Evolutionary conservation across 2,329 filamentous ascomycete genomes (phyloP).

Genomic region (Fusarium buharicum): DNA sequence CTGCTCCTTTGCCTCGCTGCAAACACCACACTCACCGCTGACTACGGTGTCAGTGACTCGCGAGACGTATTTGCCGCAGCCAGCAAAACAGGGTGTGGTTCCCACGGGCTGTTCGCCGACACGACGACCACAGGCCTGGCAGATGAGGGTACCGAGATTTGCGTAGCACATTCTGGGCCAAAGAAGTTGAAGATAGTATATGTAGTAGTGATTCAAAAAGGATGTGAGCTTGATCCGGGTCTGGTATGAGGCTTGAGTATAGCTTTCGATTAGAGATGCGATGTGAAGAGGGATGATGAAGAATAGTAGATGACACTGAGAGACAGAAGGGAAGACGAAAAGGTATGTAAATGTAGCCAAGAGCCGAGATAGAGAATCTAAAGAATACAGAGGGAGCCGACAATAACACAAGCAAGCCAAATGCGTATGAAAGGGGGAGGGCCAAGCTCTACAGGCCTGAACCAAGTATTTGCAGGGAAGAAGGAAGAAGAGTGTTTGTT

Average conservation of each 20-base stretch:
- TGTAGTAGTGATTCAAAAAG: background rate
- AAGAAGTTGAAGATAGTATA: background rate
- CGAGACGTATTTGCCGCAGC: conserved; percentile 45
- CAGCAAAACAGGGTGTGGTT: conserved; percentile 38
- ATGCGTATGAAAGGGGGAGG: conserved; percentile 8
- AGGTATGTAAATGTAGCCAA: conserved; percentile 24
- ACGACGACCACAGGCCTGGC: conserved; percentile 37
- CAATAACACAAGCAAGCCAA: conserved; percentile 4
- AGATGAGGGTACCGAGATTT: conserved; percentile 41
- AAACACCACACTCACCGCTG: conserved; percentile 43
- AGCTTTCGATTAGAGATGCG: background rate
- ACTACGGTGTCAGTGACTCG: conserved; percentile 40
- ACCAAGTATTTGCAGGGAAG: conserved; percentile 6
- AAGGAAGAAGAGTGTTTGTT: conserved; percentile 9
- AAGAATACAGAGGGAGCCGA: conserved; percentile 18
- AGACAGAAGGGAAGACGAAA: conserved; percentile 18
- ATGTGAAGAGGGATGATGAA: background rate
- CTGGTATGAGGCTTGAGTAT: background rate
- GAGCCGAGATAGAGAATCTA: conserved; percentile 13
- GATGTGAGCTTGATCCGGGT: background rate
- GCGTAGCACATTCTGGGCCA: conserved; percentile 38
- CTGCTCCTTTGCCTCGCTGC: conserved; percentile 36
- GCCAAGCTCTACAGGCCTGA: background rate
- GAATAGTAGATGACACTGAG: conserved; percentile 7
- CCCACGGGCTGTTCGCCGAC: conserved; percentile 41